phyloP scores from a whole-genome alignment of 257 asterid genomes.

The Lycium barbarum region DNA sequence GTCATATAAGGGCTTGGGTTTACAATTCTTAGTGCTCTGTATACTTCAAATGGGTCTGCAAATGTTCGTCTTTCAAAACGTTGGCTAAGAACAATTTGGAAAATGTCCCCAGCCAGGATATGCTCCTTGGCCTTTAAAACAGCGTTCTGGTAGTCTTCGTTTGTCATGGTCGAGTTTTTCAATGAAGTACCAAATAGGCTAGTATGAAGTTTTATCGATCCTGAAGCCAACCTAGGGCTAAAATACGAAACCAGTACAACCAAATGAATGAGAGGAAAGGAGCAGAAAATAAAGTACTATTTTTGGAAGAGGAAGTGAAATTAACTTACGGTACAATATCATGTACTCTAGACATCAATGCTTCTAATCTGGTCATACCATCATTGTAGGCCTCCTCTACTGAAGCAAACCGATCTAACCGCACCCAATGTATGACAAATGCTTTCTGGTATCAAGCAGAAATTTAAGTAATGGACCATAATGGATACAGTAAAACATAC shows the following conservation, averaged over 20 bases:
- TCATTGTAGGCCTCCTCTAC: slow-evolving; percentile 80
- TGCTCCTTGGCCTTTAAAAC: slow-evolving; percentile 89
- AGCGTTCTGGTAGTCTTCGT: slow-evolving; percentile 74
- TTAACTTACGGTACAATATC: slow-evolving; percentile 72
- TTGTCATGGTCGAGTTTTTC: slow-evolving; percentile 74
- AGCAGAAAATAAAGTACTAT: slow-evolving; percentile 24
- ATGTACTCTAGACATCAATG: slow-evolving; percentile 84
- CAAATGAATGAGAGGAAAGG: slow-evolving; percentile 30
- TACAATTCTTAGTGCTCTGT: slow-evolving; percentile 93
- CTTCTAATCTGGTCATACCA: slow-evolving; percentile 74
- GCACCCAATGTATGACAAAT: slow-evolving; percentile 93
- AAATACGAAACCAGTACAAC: slow-evolving; percentile 40
- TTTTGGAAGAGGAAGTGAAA: slow-evolving; percentile 27
- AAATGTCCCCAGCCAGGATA: slow-evolving; percentile 96
- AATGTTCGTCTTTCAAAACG: slow-evolving; percentile 93
- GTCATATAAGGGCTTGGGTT: slow-evolving; percentile 99
- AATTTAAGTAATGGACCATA: neutral
- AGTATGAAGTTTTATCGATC: slow-evolving; percentile 74
- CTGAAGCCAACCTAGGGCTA: slow-evolving; percentile 88
- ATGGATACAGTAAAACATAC: neutral
- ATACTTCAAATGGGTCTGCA: slow-evolving; percentile 98
- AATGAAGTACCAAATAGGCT: slow-evolving; percentile 74
- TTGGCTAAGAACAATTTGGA: slow-evolving; percentile 97
- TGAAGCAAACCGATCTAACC: slow-evolving; percentile 76
- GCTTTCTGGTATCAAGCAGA: slow-evolving; percentile 68